Evolutionary conservation across 805 yeast species (phyloP).

Genomic region (Wickerhamiella spandovensis): DNA sequence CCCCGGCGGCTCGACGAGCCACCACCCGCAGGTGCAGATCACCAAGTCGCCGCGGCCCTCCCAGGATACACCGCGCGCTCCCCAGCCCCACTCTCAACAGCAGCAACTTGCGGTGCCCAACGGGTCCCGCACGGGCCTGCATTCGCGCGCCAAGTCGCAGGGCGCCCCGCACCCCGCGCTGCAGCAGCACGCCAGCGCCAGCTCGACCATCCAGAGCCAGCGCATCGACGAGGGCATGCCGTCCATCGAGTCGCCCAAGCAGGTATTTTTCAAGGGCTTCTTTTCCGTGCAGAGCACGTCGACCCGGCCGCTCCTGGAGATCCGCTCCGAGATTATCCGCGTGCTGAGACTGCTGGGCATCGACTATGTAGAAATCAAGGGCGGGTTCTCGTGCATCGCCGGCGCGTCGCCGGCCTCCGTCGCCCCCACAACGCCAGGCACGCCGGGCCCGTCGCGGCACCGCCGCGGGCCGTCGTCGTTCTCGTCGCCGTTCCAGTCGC

Average conservation of each 20-base stretch:
- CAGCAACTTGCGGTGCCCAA: background rate
- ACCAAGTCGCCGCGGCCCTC: background rate
- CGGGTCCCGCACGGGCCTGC: conserved; percentile 3
- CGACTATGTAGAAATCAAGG: conserved; percentile 75
- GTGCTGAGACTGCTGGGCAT: conserved; percentile 68
- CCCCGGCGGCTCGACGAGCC: background rate
- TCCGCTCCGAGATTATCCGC: conserved; percentile 68
- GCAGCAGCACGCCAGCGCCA: background rate
- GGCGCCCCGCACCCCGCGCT: conserved; percentile 7
- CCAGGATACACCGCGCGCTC: background rate
- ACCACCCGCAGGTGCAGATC: background rate
- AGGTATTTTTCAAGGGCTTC: conserved; percentile 81
- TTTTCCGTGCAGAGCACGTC: conserved; percentile 92
- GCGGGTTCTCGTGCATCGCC: conserved; percentile 82
- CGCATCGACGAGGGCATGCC: conserved; percentile 79
- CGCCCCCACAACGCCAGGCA: conserved; percentile 4
- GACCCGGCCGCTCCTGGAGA: conserved; percentile 78
- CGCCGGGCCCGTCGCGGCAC: background rate
- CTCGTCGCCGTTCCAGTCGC: conserved; percentile 7
- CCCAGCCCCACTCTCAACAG: background rate
- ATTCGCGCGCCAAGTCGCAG: conserved; percentile 15
- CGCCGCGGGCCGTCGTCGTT: conserved; percentile 3
- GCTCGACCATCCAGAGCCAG: background rate
- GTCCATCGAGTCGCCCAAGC: conserved; percentile 84
- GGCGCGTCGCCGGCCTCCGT: conserved; percentile 22